These are phyloP conservation scores for Bacidia gigantensis DNA, from an alignment of 495 filamentous ascomycete genomes.

Conservation along the genomic window DNA sequence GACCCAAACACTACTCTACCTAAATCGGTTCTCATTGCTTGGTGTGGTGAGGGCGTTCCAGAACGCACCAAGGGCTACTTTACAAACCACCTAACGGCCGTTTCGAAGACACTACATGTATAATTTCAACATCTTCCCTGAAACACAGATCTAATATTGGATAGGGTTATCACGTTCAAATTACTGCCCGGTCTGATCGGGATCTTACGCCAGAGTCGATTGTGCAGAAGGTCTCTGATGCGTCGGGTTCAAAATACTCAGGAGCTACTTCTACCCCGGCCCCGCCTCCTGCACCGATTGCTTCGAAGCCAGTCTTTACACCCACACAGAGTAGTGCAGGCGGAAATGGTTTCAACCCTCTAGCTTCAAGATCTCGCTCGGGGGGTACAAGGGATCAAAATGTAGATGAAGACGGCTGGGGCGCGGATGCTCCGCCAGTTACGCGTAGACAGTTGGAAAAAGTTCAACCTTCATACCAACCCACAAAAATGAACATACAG, in stretches of 20 bases:
- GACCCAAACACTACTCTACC: slow-evolving; percentile 84
- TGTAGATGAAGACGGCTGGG: slow-evolving; percentile 76
- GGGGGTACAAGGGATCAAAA: slow-evolving; percentile 32
- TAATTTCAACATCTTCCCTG: slow-evolving; percentile 15
- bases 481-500: slow-evolving; percentile 82
- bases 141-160: slow-evolving; percentile 1
- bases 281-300: slow-evolving; percentile 52
- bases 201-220: slow-evolving; percentile 81
- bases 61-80: slow-evolving; percentile 97
- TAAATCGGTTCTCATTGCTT: slow-evolving; percentile 87
- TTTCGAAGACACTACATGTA: slow-evolving; percentile 79
- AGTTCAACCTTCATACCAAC: slow-evolving; percentile 81
- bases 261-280: slow-evolving; percentile 36
- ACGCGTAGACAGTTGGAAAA: slow-evolving; percentile 83
- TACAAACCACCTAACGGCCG: slow-evolving; percentile 77
- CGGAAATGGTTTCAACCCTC: slow-evolving; percentile 46
- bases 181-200: slow-evolving; percentile 80
- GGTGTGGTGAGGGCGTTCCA: slow-evolving; percentile 97
- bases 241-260: slow-evolving; percentile 86
- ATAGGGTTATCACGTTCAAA: slow-evolving; percentile 90
- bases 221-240: slow-evolving; percentile 85
- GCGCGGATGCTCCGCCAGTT: slow-evolving; percentile 79
- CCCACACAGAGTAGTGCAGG: slow-evolving; percentile 57
- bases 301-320: slow-evolving; percentile 80
- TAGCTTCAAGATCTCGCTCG: slow-evolving; percentile 37